Base-by-base conservation (phyloP, 2,329 filamentous ascomycete genomes). In the Colletotrichum shisoi region DNA sequence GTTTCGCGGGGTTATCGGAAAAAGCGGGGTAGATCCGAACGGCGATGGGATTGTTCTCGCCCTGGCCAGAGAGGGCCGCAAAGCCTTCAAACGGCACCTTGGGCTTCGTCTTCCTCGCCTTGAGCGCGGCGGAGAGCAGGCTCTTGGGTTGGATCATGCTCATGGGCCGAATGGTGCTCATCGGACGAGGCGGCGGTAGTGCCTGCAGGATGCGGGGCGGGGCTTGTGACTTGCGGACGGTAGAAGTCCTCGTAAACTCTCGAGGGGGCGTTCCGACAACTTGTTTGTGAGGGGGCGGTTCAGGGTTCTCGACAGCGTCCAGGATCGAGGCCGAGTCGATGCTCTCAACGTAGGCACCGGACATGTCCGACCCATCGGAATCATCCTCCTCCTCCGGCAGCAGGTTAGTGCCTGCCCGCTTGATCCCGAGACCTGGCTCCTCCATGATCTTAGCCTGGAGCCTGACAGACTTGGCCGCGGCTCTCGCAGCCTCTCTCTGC, bases 1-100 rank as follows among this genome's bases (percentile, higher is more conserved):
- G 87, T 71, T 88, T 88, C 17, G 83, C 84, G 0, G 89, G 82
- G 27, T 85, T 85, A 13, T 84, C 83, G 17, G 90, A 91, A 71
- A 90, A 92, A 0, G 91, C 89, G 7, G 87, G 89, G 75, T 92
- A 94, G 46, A 96, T 91, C 63, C 90, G 90, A 69, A 95, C 85
- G 71, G 87, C 88, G 21, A 95, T 82, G 3, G 92, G 91, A 57
- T 89, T 91, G 7, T 90, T 85, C 69, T 94, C 92, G 19, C 90
- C 92, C 74, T 93, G 89, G 0, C 91, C 92, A 63, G 89, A 92
- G 44, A 92, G 83, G 17, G 89, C 86, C 1, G 91, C 91, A 77
- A 93, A 95, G 27, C 86, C 85, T 72, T 94, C 91, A 70, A 94
- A 89, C 0, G 91, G 91, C 73, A 91, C 87, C 6, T 85, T 85